Percentiles rank a stretch among this genome's conserved stretches.
These are phyloP conservation scores for Nigrograna mackinnonii DNA, from an alignment of 2,329 filamentous ascomycete species.

Conservation along the genomic window DNA sequence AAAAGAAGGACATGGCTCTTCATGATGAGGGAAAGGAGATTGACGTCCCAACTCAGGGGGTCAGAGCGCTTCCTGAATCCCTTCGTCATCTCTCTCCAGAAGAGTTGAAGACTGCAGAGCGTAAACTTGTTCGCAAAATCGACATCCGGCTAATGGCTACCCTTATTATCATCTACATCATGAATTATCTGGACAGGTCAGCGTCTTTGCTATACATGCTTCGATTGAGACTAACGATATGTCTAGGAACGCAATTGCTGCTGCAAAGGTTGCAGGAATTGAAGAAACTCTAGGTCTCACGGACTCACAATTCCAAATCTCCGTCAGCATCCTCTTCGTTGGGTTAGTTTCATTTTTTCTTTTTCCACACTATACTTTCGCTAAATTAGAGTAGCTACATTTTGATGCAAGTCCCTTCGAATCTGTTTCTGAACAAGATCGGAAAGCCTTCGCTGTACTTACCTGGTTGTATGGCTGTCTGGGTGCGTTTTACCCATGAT, in stretches of 20 bases:
- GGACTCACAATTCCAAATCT: background rate
- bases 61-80: background rate
- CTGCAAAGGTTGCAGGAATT: background rate
- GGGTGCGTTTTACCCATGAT: too few species aligned
- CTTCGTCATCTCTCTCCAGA: conserved; percentile 1
- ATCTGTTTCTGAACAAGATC: conserved; percentile 57
- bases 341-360: too few species aligned
- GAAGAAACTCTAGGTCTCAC: background rate
- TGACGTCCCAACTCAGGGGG: too few species aligned
- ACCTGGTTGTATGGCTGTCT: conserved; percentile 18
- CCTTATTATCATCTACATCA: background rate
- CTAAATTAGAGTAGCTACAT: conserved; percentile 49
- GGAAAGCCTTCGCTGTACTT: conserved; percentile 51
- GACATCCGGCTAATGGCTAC: background rate
- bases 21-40: too few species aligned
- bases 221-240: background rate
- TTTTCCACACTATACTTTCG: background rate
- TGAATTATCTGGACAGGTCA: conserved; percentile 1
- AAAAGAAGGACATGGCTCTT: too few species aligned
- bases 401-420: conserved; percentile 63
- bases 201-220: too few species aligned
- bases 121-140: background rate
- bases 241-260: background rate
- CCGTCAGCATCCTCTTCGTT: background rate
- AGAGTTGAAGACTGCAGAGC: background rate